These are phyloP conservation scores for Fraxinus americana DNA, from an alignment of 257 asterid genomes.

Conservation along the genomic window DNA sequence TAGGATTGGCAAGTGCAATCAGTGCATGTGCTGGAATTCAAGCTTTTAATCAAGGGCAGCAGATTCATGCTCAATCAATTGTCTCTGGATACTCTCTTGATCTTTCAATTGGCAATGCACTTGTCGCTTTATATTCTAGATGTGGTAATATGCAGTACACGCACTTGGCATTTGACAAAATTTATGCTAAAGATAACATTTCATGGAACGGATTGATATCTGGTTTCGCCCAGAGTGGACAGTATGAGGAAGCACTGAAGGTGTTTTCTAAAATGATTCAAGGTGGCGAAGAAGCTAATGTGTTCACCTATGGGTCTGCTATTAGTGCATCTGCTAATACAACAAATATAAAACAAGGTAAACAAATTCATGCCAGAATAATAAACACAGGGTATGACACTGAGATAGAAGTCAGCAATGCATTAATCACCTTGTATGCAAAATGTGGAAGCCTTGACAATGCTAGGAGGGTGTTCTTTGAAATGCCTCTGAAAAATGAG, in stretches of 20 bases:
- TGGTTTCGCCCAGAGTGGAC: conserved; percentile 85
- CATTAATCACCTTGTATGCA: conserved; percentile 72
- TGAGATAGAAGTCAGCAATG: conserved; percentile 80
- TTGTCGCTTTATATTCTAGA: conserved; percentile 75
- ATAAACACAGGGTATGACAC: conserved; percentile 56
- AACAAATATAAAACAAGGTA: conserved; percentile 63
- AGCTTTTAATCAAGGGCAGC: conserved; percentile 72
- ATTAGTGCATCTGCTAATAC: conserved; percentile 85
- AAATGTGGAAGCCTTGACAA: conserved; percentile 75
- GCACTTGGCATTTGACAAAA: conserved; percentile 55
- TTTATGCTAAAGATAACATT: conserved; percentile 49
- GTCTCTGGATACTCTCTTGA: conserved; percentile 65
- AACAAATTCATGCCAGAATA: conserved; percentile 66
- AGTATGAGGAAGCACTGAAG: conserved; percentile 68
- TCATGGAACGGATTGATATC: conserved; percentile 88
- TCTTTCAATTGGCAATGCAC: conserved; percentile 77
- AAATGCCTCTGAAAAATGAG: conserved; percentile 64
- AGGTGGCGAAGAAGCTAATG: conserved; percentile 62
- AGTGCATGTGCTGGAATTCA: conserved; percentile 89
- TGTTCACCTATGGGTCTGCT: conserved; percentile 82
- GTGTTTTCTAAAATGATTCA: conserved; percentile 64
- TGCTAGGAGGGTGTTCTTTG: conserved; percentile 61
- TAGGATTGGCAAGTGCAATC: conserved; percentile 80
- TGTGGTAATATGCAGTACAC: conserved; percentile 74
- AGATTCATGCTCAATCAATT: conserved; percentile 72